These are phyloP conservation scores for Wickerhamiella lipophila DNA, from an alignment of 805 yeast species.

Conservation along the genomic window DNA sequence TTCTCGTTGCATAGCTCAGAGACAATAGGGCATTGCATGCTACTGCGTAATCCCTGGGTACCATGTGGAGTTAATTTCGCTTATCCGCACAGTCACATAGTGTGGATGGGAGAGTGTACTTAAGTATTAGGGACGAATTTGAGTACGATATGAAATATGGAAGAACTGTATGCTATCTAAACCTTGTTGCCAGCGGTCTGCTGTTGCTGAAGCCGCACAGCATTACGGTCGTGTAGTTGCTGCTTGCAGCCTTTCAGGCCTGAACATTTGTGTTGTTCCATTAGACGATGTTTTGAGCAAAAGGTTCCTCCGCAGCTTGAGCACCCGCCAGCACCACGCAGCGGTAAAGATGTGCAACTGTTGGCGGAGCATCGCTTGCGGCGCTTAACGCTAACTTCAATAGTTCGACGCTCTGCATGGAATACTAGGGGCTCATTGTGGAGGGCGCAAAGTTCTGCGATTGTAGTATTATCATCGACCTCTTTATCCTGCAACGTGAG, in stretches of 20 bases:
- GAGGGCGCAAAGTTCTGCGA: constrained; percentile 23
- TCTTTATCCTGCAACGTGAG: constrained; percentile 23
- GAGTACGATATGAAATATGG: background rate
- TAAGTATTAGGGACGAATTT: background rate
- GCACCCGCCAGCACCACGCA: constrained; percentile 66
- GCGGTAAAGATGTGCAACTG: constrained; percentile 51
- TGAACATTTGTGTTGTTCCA: constrained; percentile 72
- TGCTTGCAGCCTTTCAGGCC: constrained; percentile 75
- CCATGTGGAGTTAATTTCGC: too few species aligned
- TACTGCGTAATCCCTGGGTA: too few species aligned
- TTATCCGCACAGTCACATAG: too few species aligned
- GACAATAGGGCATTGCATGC: too few species aligned
- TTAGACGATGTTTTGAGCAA: constrained; percentile 73
- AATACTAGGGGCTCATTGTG: constrained; percentile 24
- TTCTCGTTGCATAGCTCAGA: too few species aligned
- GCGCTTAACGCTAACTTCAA: constrained; percentile 27
- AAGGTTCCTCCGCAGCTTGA: constrained; percentile 71
- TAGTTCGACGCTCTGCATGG: constrained; percentile 23
- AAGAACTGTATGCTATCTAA: constrained; percentile 22
- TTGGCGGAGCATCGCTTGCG: constrained; percentile 39
- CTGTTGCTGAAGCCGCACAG: constrained; percentile 67
- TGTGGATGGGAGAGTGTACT: too few species aligned
- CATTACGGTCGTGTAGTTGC: constrained; percentile 71
- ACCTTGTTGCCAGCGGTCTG: constrained; percentile 71
- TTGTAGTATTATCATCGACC: constrained; percentile 26